Base-by-base conservation (phyloP, 257 asterid species). In the Nicotiana attenuata region DNA sequence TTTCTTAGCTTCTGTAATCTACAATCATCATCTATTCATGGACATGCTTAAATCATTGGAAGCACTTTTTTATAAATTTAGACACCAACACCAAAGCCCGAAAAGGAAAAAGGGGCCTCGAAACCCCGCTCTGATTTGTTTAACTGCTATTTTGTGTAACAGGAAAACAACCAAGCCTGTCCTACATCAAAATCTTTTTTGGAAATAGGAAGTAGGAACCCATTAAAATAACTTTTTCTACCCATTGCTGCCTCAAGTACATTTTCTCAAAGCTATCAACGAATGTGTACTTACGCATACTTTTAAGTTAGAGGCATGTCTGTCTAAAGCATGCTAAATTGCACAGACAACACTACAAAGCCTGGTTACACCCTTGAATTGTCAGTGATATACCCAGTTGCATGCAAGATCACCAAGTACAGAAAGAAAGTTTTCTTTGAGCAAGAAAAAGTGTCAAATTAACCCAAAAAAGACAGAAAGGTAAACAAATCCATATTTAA, bases 1-100 rank as follows among this genome's bases (percentile, higher is more conserved):
- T 73, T 71, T 22, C 41, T 47, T 47, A 15, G 38, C 61, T 6
- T 73, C 38, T 24, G 24, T 47, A 20, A 73, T 47, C 79, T 69
- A 20, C 61, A 47, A 47, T 47, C 38, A 3, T 3, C 61, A 22
- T 47, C 61, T 22, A 73, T 24, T 22, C 38, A 73, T 59, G 22
- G 20, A 24, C 79, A 0, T 73, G 79, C 38, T 22, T 73, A 24
- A 47, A 22, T 47, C 79, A 24, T 73, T 47, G 22, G 38, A 66
- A 17, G 79, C 16, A 73, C 38, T 11, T 73, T 14, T 47, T 47
- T 20, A 73, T 73, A 73, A 73, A 3, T 71, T 73, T 22, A 47
- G 60, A 45, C 38, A 47, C 59, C 78, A 69, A 69, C 57, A 47
- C 78, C 78, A 73, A 71, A 73, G 79, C 61, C 61, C 35, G 3